Conservation (phyloP, 1,139 yeast genomes). For the Blastobotrys capitulatus region DNA sequence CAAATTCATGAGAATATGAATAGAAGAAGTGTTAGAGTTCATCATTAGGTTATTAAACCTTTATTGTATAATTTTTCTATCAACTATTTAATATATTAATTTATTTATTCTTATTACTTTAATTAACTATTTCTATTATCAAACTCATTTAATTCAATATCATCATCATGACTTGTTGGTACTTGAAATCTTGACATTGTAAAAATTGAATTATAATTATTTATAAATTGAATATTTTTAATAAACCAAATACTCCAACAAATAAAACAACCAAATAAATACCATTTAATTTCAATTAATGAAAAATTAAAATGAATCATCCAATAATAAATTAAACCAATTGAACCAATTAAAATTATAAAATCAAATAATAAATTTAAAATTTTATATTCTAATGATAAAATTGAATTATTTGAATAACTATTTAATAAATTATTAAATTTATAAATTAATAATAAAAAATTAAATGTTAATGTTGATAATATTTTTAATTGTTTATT, state of each 20-base stretch:
- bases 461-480: background rate
- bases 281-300: background rate
- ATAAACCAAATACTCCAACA: background rate
- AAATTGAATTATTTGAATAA: no score
- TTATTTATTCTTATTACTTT: background rate
- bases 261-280: background rate
- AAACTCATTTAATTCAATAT: no score
- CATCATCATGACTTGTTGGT: no score
- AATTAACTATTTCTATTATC: background rate
- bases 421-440: no score
- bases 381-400: background rate
- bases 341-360: background rate
- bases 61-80: no score
- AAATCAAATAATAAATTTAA: background rate
- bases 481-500: background rate
- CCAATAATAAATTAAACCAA: background rate
- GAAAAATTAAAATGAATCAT: background rate
- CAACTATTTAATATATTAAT: background rate
- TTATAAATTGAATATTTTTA: background rate
- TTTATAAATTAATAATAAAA: background rate
- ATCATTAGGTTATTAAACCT: background rate
- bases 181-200: no score
- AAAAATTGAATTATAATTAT: no score
- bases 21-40: background rate
- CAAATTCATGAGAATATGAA: no score